Evolutionary conservation across 1,284 basidiomycete genomes (phyloP).

Genomic region (Apiotrichum sp.): DNA sequence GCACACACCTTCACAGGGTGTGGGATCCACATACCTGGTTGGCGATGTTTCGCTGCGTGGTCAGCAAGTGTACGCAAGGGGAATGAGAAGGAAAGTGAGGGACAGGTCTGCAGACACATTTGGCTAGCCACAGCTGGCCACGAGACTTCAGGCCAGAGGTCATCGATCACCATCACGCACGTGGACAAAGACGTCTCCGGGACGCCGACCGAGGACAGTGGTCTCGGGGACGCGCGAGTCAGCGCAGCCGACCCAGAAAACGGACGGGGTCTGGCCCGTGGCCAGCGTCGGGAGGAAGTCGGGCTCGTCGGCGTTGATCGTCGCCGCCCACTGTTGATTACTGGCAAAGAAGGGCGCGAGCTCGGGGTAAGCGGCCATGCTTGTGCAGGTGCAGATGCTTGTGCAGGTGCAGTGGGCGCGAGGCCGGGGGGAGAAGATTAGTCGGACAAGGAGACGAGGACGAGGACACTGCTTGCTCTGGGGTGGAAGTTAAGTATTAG

Average conservation of each 20-base stretch:
- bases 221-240: constrained; percentile 46
- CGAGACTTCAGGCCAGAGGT: too few species aligned
- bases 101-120: too few species aligned
- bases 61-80: too few species aligned
- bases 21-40: constrained; percentile 49
- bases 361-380: constrained; percentile 16
- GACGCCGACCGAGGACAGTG: constrained; percentile 45
- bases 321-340: constrained; percentile 36
- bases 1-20: neutral
- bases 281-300: constrained; percentile 33
- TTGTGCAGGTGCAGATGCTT: neutral
- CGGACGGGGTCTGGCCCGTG: constrained; percentile 39
- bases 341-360: constrained; percentile 25
- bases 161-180: constrained; percentile 8
- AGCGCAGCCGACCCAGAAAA: constrained; percentile 47
- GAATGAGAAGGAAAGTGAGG: too few species aligned
- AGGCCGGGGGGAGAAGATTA: too few species aligned
- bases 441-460: too few species aligned
- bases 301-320: constrained; percentile 25
- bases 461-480: too few species aligned
- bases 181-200: constrained; percentile 65
- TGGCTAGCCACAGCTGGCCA: too few species aligned
- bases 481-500: too few species aligned
- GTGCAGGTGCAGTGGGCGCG: too few species aligned
- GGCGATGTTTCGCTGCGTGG: constrained; percentile 54